Conservation (phyloP, 345 rosid genomes). For the Populus davidiana region DNA sequence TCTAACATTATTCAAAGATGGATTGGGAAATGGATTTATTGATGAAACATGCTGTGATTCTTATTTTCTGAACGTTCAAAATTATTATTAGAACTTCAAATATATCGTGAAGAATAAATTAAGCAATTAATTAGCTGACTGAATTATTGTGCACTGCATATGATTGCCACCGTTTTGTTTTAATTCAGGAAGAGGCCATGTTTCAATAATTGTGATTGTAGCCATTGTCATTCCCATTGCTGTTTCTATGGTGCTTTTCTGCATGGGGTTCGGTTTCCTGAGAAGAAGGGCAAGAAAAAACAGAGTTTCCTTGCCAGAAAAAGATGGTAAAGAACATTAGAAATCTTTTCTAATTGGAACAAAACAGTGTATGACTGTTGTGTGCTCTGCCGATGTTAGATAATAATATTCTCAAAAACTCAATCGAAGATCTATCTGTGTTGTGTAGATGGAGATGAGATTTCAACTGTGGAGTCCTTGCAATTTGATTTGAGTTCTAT, state of each 20-base stretch:
- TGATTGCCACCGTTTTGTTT: not conserved
- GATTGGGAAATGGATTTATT: too few species aligned
- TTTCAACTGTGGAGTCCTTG: constrained; percentile 37
- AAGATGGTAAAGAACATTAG: constrained; percentile 25
- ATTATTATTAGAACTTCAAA: too few species aligned
- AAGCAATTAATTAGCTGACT: too few species aligned
- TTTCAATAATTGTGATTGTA: constrained; percentile 15
- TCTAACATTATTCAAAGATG: too few species aligned
- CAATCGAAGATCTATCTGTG: not conserved
- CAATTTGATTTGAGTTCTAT: constrained; percentile 41
- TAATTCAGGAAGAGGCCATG: constrained; percentile 29
- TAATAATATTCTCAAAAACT: not conserved
- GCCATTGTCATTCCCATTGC: constrained; percentile 33
- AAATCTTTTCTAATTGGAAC: too few species aligned
- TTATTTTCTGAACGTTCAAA: too few species aligned
- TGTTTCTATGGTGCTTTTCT: constrained; percentile 26
- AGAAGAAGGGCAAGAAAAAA: constrained; percentile 31
- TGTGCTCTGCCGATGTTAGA: not conserved
- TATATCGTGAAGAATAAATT: too few species aligned
- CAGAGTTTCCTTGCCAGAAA: constrained; percentile 16
- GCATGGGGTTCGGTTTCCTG: constrained; percentile 23
- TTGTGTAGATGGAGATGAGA: constrained; percentile 34
- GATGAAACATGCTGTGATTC: too few species aligned
- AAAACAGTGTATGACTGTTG: not conserved
- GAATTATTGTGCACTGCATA: too few species aligned